Evolutionary conservation across 2,329 filamentous ascomycete genomes (phyloP).

Genomic region (Fusarium sp.): DNA sequence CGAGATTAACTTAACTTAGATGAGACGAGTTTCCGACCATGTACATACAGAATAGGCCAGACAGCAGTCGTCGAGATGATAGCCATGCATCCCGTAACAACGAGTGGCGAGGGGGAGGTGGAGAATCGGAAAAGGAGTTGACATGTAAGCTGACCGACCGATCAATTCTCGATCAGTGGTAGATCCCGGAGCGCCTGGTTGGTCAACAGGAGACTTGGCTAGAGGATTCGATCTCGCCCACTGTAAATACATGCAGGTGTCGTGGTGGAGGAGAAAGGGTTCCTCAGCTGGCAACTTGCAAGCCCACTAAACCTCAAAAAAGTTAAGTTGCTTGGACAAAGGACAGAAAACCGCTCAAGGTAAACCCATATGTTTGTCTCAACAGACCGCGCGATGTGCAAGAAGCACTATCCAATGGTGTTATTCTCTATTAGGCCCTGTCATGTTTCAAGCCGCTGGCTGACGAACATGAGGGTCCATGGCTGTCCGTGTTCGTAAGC

Average conservation of each 20-base stretch:
- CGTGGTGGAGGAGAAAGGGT: slow-evolving; percentile 20
- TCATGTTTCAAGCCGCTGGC: slow-evolving; percentile 12
- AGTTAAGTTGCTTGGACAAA: not conserved
- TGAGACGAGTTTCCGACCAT: slow-evolving; percentile 39
- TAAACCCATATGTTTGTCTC: slow-evolving; percentile 2
- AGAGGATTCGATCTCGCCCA: slow-evolving; percentile 28
- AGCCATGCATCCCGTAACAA: slow-evolving; percentile 13
- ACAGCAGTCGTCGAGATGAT: slow-evolving; percentile 14
- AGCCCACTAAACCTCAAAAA: slow-evolving; percentile 11
- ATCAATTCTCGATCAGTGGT: slow-evolving; percentile 30
- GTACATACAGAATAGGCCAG: slow-evolving; percentile 9
- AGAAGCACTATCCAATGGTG: slow-evolving; percentile 17
- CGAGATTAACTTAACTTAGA: slow-evolving; percentile 43
- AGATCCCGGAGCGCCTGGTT: slow-evolving; percentile 17
- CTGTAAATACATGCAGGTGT: slow-evolving; percentile 19
- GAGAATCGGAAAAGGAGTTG: slow-evolving; percentile 20
- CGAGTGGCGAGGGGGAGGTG: slow-evolving; percentile 21
- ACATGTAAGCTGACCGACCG: slow-evolving; percentile 38
- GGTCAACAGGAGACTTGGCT: slow-evolving; percentile 13
- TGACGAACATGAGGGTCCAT: slow-evolving; percentile 24
- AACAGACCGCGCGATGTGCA: slow-evolving; percentile 8
- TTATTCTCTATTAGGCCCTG: slow-evolving; percentile 13
- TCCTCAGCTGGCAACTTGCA: slow-evolving; percentile 35
- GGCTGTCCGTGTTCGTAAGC: slow-evolving; percentile 11
- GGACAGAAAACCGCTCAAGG: not conserved